phyloP scores from a whole-genome alignment of 108 stramenopile species.

The Pseudonitzschia multiseries region DNA sequence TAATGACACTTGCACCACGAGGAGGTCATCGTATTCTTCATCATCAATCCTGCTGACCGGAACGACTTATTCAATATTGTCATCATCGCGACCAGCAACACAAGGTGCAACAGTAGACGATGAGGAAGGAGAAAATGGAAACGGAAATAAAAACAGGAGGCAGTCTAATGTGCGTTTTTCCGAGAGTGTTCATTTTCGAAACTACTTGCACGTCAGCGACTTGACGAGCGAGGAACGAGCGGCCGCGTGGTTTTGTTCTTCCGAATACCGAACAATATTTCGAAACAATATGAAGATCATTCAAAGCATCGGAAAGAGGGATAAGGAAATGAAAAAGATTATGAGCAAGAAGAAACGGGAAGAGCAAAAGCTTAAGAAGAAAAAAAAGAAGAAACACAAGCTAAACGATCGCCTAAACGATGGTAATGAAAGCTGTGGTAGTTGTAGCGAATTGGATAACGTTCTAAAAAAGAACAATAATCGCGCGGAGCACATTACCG shows the following conservation, averaged over 20 bases:
- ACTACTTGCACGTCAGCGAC: neutral
- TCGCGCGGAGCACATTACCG: neutral
- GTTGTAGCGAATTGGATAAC: neutral
- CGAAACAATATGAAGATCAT: slow-evolving; percentile 7
- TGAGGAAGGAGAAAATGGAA: neutral
- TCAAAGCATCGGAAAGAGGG: neutral
- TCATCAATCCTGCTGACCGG: neutral
- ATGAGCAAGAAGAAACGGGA: neutral
- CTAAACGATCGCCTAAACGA: neutral
- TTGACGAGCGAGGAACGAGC: neutral
- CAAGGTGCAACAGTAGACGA: neutral
- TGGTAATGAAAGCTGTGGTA: neutral
- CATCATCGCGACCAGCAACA: neutral
- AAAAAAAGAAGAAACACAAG: neutral
- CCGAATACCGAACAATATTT: slow-evolving; percentile 4
- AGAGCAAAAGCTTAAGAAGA: slow-evolving; percentile 11
- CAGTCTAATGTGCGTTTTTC: neutral
- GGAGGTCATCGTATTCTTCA: neutral
- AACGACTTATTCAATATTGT: neutral
- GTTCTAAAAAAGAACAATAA: neutral
- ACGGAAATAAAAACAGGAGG: neutral
- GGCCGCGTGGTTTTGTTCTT: neutral
- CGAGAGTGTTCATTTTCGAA: slow-evolving; percentile 3
- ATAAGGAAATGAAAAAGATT: neutral
- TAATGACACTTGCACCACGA: neutral